Evolutionary conservation across 805 yeast genomes (phyloP).

Genomic region (Helenozyma baotianmanensis): DNA sequence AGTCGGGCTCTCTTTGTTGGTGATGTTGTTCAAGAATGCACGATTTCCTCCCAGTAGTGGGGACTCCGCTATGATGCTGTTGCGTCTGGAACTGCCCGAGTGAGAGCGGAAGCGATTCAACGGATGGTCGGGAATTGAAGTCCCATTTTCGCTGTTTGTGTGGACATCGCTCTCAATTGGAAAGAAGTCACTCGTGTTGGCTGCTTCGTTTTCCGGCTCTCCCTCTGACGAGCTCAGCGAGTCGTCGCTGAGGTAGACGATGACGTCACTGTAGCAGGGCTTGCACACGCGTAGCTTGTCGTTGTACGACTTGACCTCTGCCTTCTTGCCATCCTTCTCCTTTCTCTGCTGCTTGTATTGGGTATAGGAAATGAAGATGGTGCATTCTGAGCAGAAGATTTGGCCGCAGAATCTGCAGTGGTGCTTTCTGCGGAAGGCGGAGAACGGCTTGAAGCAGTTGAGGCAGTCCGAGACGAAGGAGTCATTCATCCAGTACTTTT

Average conservation of each 20-base stretch:
- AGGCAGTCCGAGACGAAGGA: slow-evolving; percentile 86
- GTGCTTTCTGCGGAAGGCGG: slow-evolving; percentile 85
- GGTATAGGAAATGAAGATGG: slow-evolving; percentile 61
- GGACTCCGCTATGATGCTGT: slow-evolving; percentile 15
- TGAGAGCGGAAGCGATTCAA: slow-evolving; percentile 26
- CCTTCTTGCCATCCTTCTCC: slow-evolving; percentile 9
- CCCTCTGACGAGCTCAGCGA: slow-evolving; percentile 31
- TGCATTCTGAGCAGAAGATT: slow-evolving; percentile 83
- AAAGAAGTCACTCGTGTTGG: not conserved
- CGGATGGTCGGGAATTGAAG: slow-evolving; percentile 19
- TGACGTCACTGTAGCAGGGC: slow-evolving; percentile 70
- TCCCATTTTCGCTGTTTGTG: too few relatives aligned
- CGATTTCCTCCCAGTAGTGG: slow-evolving; percentile 10
- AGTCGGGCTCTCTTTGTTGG: not conserved
- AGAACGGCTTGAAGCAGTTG: slow-evolving; percentile 72
- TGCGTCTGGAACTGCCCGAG: slow-evolving; percentile 23
- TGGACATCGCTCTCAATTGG: too few relatives aligned
- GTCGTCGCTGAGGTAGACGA: slow-evolving; percentile 65
- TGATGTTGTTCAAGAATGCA: slow-evolving; percentile 3
- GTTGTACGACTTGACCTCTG: slow-evolving; percentile 36
- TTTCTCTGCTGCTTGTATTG: slow-evolving; percentile 38
- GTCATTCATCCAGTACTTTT: slow-evolving; percentile 95
- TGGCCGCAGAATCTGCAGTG: slow-evolving; percentile 97
- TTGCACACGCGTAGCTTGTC: slow-evolving; percentile 77
- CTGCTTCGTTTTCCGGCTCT: slow-evolving; percentile 6